Evolutionary conservation across 2,329 filamentous ascomycete genomes (phyloP).

Genomic region (Plectosphaerella plurivora): DNA sequence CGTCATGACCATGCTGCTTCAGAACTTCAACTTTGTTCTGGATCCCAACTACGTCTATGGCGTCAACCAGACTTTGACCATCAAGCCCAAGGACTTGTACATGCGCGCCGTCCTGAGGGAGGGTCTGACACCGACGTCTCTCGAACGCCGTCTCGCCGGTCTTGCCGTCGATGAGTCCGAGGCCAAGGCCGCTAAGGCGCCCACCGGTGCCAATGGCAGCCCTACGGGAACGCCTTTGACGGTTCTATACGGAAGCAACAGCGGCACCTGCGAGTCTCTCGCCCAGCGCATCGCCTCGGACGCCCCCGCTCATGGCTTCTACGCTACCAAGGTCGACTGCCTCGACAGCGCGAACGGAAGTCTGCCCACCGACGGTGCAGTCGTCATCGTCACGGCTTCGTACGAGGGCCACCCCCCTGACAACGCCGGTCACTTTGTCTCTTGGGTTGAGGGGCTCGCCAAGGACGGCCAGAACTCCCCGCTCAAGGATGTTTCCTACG

Average conservation of each 20-base stretch:
- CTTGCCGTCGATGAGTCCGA: background rate
- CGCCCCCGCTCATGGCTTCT: constrained; percentile 51
- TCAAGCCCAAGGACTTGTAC: constrained; percentile 56
- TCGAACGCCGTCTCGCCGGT: constrained; percentile 41
- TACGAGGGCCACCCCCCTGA: constrained; percentile 70
- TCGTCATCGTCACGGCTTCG: constrained; percentile 60
- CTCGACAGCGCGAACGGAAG: constrained; percentile 54
- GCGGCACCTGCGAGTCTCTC: constrained; percentile 64
- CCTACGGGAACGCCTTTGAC: constrained; percentile 36
- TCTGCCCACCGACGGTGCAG: constrained; percentile 50
- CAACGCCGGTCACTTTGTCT: constrained; percentile 61
- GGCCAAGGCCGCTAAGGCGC: background rate
- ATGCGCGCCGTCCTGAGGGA: constrained; percentile 52
- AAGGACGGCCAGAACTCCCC: constrained; percentile 32
- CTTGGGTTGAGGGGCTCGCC: constrained; percentile 53
- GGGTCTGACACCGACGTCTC: constrained; percentile 28
- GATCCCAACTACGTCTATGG: constrained; percentile 52
- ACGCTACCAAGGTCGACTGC: constrained; percentile 41
- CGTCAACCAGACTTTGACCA: constrained; percentile 50
- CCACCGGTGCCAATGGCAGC: background rate
- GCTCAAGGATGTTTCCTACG: constrained; percentile 53
- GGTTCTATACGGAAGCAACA: constrained; percentile 66
- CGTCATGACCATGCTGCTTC: constrained; percentile 49
- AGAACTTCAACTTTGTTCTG: constrained; percentile 62
- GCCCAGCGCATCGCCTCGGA: constrained; percentile 55